These are phyloP conservation scores for Kodamaea nitidulidarum DNA, from an alignment of 805 yeast genomes.

Conservation along the genomic window DNA sequence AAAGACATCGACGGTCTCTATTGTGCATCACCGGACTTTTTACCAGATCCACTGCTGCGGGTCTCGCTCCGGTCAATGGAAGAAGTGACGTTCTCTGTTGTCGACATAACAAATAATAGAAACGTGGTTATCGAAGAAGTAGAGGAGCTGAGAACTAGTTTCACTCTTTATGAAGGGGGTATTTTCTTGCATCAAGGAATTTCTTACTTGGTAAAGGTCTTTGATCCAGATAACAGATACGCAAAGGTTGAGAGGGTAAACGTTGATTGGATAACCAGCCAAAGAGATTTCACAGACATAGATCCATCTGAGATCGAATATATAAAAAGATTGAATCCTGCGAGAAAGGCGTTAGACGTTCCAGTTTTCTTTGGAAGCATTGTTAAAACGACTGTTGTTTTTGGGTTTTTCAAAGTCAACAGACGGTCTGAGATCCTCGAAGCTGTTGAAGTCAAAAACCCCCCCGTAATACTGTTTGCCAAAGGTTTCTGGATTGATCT, in stretches of 20 bases:
- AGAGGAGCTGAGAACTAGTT: constrained; percentile 83
- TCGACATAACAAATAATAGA: constrained; percentile 76
- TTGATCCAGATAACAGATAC: constrained; percentile 69
- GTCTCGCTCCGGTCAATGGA: constrained; percentile 83
- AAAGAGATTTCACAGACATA: constrained; percentile 88
- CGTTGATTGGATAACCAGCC: constrained; percentile 92
- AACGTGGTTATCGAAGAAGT: constrained; percentile 82
- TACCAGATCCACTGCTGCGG: constrained; percentile 77
- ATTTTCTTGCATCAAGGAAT: constrained; percentile 91
- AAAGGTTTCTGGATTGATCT: constrained; percentile 93
- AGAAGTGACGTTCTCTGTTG: constrained; percentile 80
- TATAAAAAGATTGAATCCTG: constrained; percentile 49
- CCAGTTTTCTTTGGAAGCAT: constrained; percentile 78
- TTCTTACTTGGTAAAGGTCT: constrained; percentile 81
- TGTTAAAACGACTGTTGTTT: constrained; percentile 68
- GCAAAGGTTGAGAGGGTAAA: constrained; percentile 86
- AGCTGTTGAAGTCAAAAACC: constrained; percentile 87
- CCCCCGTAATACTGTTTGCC: constrained; percentile 65
- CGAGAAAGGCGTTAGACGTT: constrained; percentile 28
- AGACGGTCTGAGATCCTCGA: constrained; percentile 76
- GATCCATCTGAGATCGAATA: constrained; percentile 76
- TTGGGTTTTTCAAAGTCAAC: constrained; percentile 90
- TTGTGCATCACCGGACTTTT: constrained; percentile 42
- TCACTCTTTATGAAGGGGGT: constrained; percentile 88
- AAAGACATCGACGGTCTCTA: constrained; percentile 27